Base-by-base conservation (phyloP, 371 early-diverging fungal species). In the Apophysomyces ossiformis region DNA sequence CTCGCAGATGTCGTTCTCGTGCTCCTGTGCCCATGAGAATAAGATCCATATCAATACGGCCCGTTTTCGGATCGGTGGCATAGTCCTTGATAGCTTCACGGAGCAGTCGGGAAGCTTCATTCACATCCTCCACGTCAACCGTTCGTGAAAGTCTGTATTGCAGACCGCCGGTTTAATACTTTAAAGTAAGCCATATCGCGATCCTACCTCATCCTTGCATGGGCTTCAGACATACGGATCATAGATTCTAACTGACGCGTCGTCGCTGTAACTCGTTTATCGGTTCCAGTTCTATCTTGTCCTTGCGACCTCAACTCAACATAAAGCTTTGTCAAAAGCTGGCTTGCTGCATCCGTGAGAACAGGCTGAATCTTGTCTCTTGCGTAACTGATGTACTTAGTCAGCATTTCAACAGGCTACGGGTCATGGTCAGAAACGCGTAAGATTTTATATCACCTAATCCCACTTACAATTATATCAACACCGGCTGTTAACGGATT, bases 241-340 rank as follows among this genome's bases (percentile, higher is more conserved):
- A 99, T 92, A 26, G 95, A 95, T 86, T 99, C 99, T 38, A 99
- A 85, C 81, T 99, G 99, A 63, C 99, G 89, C 3, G 99, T 99
- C 0, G 99, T 99, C 1, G 99, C 99, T 15, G 97, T 94, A 37
- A 99, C 89, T 35, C 93, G 92, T 60, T 92, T 93, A 21, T 87
- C 90, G 16, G 75, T 69, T 46, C 80, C 57, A 67, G 84, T 63
- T 65, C 85, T 66, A 58, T 86, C 79, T 57, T 85, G 83, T 13
- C 97, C 97, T 61, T 94, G 80, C 65, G 90, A 87, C 9, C 99
- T 88, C 69, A 99, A 83, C 37, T 93, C 91, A 9, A 97, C 91
- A 77, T 99, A 99, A 47, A 78, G 81, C 54, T 92, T 84, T 1
- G 91, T 90, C 47, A 99, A 82, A 18, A 81, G 81, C 4, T 85